A percentile compares a stretch with the other conserved stretches of the same genome.
Conservation (phyloP, 2,329 filamentous ascomycete species). For the Chalaropsis ovoidea region DNA sequence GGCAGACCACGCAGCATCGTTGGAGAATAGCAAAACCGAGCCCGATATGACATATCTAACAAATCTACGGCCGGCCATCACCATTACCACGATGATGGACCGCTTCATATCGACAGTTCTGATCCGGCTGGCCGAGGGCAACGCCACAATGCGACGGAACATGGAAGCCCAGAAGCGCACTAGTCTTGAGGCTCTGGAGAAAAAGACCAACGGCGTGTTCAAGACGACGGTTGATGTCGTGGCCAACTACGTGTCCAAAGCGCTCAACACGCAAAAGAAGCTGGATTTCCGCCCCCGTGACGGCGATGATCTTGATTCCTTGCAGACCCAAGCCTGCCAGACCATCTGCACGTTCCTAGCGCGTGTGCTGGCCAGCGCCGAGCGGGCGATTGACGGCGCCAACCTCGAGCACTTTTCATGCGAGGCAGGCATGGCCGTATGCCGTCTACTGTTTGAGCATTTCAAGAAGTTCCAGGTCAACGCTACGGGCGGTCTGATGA, state of each 20-base stretch:
- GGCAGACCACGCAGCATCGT: constrained; percentile 59
- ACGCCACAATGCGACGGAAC: constrained; percentile 78
- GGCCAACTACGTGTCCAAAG: constrained; percentile 63
- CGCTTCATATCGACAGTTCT: constrained; percentile 85
- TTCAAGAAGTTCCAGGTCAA: constrained; percentile 92
- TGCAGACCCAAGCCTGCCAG: constrained; percentile 79
- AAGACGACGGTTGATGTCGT: constrained; percentile 54
- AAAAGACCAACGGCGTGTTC: constrained; percentile 59
- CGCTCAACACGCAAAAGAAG: constrained; percentile 70
- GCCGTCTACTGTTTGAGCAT: constrained; percentile 74
- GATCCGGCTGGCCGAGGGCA: constrained; percentile 77
- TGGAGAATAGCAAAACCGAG: constrained; percentile 71
- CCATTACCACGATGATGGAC: constrained; percentile 84
- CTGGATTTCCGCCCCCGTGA: constrained; percentile 84
- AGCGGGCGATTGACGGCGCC: constrained; percentile 64
- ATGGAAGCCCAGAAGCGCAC: constrained; percentile 74
- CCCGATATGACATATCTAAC: constrained; percentile 80
- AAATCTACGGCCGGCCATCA: constrained; percentile 69
- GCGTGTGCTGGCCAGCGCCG: constrained; percentile 52
- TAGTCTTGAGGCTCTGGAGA: constrained; percentile 69
- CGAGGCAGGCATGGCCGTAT: constrained; percentile 71
- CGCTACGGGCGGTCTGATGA: constrained; percentile 85
- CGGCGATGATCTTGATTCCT: constrained; percentile 57
- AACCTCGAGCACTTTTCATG: constrained; percentile 75
- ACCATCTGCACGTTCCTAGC: constrained; percentile 71